Base-by-base conservation (phyloP, 1,139 yeast genomes). In the Yamadazyma mexicana region DNA sequence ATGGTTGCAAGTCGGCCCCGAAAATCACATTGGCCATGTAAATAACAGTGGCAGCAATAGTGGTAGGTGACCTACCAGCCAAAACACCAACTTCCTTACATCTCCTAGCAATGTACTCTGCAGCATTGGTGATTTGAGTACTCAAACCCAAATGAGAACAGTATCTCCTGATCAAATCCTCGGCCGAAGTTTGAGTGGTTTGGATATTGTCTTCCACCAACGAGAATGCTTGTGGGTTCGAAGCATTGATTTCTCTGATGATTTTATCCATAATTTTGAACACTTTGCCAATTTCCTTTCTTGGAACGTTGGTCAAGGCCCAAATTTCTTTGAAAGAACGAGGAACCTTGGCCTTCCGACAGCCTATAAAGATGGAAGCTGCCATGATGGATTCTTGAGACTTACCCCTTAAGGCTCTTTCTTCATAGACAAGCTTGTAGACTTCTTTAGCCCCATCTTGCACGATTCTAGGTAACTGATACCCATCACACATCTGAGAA, bases 391-490 rank as follows among this genome's bases (percentile, higher is more conserved):
- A 82, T 58, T 91, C 97, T 55, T 87, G 92, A 0, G 96, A 84
- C 60, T 92, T 88, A 40, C 98, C 97, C 59, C 92, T 80, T 51
- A 92, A 73, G 14, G 85, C 79, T 49, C 84, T 81, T 53, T 91
- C 96, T 51, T 92, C 98, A 55, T 88, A 82, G 17, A 94, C 96
- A 46, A 91, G 68, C 59, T 91, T 91, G 62, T 87, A 92, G 18
- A 95, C 96, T 63, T 92, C 98, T 59, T 92, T 92, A 24, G 98
- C 97, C 49, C 96, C 95, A 64, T 92, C 98, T 59, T 89, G 96
- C 8, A 92, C 98, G 48, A 92, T 87, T 57, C 86, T 85, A 3
- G 98, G 98, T 43, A 92, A 68, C 59, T 89, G 94, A 51, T 88
- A 94, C 12, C 97, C 98, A 58, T 92, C 98, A 62, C 98, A 92